Evolutionary conservation across 352 stramenopile genomes (phyloP), one percentile per base, ranked within the genome.

Genomic region (Phytopythium sindhum): DNA sequence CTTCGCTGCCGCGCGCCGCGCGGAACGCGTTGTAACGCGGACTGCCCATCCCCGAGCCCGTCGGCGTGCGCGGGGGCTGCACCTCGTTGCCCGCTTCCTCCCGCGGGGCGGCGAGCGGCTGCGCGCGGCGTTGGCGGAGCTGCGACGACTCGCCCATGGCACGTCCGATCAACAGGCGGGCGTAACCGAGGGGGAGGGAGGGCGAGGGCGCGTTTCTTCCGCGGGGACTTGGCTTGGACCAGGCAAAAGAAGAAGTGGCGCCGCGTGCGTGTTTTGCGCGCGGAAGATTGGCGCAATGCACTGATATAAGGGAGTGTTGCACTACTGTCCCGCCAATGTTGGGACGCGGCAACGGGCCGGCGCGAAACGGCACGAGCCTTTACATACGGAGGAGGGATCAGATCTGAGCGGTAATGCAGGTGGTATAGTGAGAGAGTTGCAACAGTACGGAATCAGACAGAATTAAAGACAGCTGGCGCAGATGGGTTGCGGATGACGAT

Each of bases 21-120:
- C 86, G 86, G 63, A 94, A 93, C 60, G 67, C 78, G 66, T 90
- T 90, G 64, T 77, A 80, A 3, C 66, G 61, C 51, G 72, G 68
- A 26, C 68, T 76, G 55, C 55, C 17, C 55, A 60, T 50, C 23
- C 23, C 12, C 35, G 55, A 14, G 55, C 23, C 14, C 23, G 37
- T 29, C 24, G 35, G 24, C 23, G 55, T 19, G 9, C 33, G 35
- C n/a, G 35, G 35, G 2, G 24, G 23, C 33, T 47, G 29, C 10
- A 7, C 2, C 0, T 41, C 64, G 17, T 53, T 26, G 21, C 51
- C 51, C 21, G 53, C 65, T 31, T 37, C 26, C 17, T 65, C 47
- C 15, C 50, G 31, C 7, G 2, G 48, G 31, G 24, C 37, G n/a
- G 21, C 24, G 7, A 21, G 28, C 41, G 57, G 41, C 41, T 28